Conservation (phyloP, 768 basidiomycete genomes). For the Mycena haematopus region DNA sequence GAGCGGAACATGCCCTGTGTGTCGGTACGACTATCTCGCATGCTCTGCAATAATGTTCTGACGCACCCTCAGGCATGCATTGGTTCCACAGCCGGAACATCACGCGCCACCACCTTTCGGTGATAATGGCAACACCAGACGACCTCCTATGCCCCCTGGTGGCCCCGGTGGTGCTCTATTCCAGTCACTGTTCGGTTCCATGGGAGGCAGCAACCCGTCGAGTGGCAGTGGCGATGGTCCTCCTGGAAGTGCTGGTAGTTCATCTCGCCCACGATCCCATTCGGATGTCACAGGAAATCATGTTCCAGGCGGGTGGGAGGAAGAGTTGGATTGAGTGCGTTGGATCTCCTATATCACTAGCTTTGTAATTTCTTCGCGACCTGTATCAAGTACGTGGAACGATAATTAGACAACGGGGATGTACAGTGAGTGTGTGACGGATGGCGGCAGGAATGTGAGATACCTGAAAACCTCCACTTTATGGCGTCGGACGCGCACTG, state of each 20-base stretch:
- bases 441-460: too few relatives aligned
- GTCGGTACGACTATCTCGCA: constrained; percentile 59
- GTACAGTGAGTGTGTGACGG: too few relatives aligned
- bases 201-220: constrained; percentile 28
- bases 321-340: constrained; percentile 45
- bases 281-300: constrained; percentile 41
- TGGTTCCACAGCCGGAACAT: constrained; percentile 70
- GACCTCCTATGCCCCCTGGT: constrained; percentile 22
- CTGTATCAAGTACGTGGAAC: constrained; percentile 9
- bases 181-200: constrained; percentile 42
- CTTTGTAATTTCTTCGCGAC: constrained; percentile 17
- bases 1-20: constrained; percentile 97
- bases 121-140: constrained; percentile 14
- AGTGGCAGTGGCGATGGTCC: constrained; percentile 20
- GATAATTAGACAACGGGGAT: constrained; percentile 2
- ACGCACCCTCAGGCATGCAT: constrained; percentile 54
- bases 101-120: constrained; percentile 36
- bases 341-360: constrained; percentile 4
- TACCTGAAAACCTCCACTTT: too few relatives aligned
- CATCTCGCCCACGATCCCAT: constrained; percentile 42
- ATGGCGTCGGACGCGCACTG: too few relatives aligned
- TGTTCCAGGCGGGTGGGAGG: constrained; percentile 52
- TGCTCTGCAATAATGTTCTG: constrained; percentile 12
- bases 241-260: constrained; percentile 28
- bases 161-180: constrained; percentile 37